Percentiles rank a stretch among this genome's conserved stretches.
These are phyloP conservation scores for Mollisia scopiformis DNA, from an alignment of 2,329 filamentous ascomycete genomes.

Conservation along the genomic window DNA sequence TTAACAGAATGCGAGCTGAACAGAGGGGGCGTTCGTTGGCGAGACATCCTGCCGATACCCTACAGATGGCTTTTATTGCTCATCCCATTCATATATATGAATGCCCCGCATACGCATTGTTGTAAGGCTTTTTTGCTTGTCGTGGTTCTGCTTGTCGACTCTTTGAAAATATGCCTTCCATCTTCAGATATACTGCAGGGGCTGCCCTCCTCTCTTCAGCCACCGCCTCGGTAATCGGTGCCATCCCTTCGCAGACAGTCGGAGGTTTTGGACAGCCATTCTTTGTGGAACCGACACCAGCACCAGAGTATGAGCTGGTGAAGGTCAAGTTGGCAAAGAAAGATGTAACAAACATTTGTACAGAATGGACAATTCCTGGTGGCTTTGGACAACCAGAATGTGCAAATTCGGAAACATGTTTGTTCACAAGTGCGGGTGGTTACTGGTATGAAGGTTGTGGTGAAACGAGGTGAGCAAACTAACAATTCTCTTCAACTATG, in stretches of 20 bases:
- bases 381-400: conserved; percentile 26
- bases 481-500: no score
- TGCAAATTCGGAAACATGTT: conserved; percentile 22
- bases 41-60: neutral
- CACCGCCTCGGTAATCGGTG: conserved; percentile 11
- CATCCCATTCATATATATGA: conserved; percentile 8
- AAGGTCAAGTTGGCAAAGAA: conserved; percentile 25
- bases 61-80: neutral
- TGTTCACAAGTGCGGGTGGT: conserved; percentile 24
- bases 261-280: conserved; percentile 17
- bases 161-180: conserved; percentile 4
- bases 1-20: conserved; percentile 10
- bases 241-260: conserved; percentile 23
- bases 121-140: neutral
- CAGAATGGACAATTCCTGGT: conserved; percentile 31
- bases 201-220: conserved; percentile 9
- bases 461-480: no score
- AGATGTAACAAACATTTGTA: conserved; percentile 22
- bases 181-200: conserved; percentile 19
- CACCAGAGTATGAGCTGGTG: conserved; percentile 27
- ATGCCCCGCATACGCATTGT: conserved; percentile 6
- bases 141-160: neutral
- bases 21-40: neutral
- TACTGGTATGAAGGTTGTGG: conserved; percentile 30
- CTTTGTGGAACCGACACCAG: conserved; percentile 18